A percentile compares a stretch with the other conserved stretches of the same genome.
These are phyloP conservation scores for Quercus gilva DNA, from an alignment of 306 rosid species.

Conservation along the genomic window DNA sequence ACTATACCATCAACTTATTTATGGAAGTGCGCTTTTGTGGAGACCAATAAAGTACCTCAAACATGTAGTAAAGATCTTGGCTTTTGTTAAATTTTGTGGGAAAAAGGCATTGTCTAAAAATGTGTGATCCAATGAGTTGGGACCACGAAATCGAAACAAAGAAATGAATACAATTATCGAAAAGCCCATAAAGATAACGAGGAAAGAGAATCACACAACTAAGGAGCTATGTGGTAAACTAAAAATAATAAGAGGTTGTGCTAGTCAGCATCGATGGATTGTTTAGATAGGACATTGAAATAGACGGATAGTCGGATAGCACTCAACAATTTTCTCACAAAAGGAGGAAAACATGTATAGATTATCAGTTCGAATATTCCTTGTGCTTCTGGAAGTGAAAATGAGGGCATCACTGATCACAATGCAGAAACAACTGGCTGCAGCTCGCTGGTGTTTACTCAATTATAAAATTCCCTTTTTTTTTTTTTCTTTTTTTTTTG, in stretches of 20 bases:
- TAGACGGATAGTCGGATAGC: conserved; percentile 1
- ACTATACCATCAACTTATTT: too few relatives aligned
- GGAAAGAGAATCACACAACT: conserved; percentile 25
- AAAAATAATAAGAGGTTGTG: background rate
- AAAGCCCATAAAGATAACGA: conserved; percentile 12
- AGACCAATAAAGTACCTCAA: too few relatives aligned
- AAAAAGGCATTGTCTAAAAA: background rate
- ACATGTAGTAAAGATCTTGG: too few relatives aligned
- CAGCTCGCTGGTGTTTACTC: background rate
- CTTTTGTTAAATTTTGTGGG: too few relatives aligned
- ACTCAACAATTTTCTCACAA: conserved; percentile 24
- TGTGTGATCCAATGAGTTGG: background rate
- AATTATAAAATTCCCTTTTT: too few relatives aligned
- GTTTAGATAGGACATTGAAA: conserved; percentile 12
- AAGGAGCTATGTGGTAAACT: background rate
- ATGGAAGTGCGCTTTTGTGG: too few relatives aligned
- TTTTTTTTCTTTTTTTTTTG: accelerated
- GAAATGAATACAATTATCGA: background rate
- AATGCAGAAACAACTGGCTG: conserved; percentile 9
- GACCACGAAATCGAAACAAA: conserved; percentile 22
- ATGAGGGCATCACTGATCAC: conserved; percentile 13
- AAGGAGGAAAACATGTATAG: conserved; percentile 11
- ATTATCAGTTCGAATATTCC: conserved; percentile 29
- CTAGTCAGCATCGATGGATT: background rate
- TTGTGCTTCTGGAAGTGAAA: conserved; percentile 11